Evolutionary conservation across 257 asterid genomes (phyloP), one percentile per base, ranked within the genome.

Genomic region (Capsicum pubescens): DNA sequence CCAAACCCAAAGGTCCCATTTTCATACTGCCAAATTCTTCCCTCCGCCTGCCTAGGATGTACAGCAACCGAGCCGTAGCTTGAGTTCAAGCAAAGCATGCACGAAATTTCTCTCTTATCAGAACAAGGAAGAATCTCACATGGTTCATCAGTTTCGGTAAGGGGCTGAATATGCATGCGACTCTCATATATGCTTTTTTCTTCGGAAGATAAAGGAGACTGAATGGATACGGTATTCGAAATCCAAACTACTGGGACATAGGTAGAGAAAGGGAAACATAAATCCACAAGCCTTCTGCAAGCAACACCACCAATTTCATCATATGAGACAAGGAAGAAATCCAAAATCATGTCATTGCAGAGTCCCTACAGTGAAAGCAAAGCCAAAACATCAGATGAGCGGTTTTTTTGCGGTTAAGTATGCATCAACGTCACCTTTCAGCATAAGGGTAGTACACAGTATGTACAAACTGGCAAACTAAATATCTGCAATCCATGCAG

Each of bases 1-100:
- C 98, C 99, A 80, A 92, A 95, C 55, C 99, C 99, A 64, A 91
- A 90, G 7, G 94, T 91, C 74, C 98, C 98, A 76, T 94, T 89
- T 81, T 70, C 84, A 67, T 94, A 94, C 86, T 85, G 92, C 98
- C 97, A 96, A 64, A 94, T 90, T 80, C 97, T 91, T 57, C 98
- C 98, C 86, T 95, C 98, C 1, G 88, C 90, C 85, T 86, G 94
- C 70, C 83, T 83, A 83, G 92, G 95, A 87, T 86, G 90, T 36
- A 66, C 79, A 8, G 89, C 56, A 79, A 91, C 97, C 93, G 93
- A 88, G 86, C 91, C 97, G 60, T 88, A 91, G 89, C 97, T 93
- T 12, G 98, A 93, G 82, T 90, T 93, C 86, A 96, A 86, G 85
- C 84, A 87, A 70, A 96, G 96, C 94, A 93, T 88, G 57, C 90